Conservation (phyloP, 176 grass and related monocot genomes). For the Juncus inflexus region DNA sequence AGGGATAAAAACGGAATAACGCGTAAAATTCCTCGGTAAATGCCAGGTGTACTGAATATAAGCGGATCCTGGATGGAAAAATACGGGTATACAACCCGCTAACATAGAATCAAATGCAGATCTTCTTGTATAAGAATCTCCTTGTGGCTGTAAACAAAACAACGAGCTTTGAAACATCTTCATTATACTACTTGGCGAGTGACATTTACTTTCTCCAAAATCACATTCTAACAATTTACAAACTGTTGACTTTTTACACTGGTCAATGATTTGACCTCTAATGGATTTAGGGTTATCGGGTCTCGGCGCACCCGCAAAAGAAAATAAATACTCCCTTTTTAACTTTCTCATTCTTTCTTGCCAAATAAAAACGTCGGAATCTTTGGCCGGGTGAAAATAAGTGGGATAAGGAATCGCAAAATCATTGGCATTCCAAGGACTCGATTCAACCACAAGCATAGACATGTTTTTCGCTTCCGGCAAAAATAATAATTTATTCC, state of each 20-base stretch:
- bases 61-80: conserved; percentile 95
- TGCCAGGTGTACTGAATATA: conserved; percentile 95
- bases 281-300: conserved; percentile 85
- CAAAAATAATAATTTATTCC: conserved; percentile 82
- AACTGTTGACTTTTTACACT: conserved; percentile 65
- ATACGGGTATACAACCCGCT: conserved; percentile 94
- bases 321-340: conserved; percentile 77
- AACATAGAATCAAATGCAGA: conserved; percentile 92
- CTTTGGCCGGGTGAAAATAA: conserved; percentile 89
- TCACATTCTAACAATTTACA: conserved; percentile 90
- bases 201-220: conserved; percentile 93
- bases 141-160: conserved; percentile 94
- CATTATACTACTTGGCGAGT: conserved; percentile 85
- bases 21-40: conserved; percentile 85
- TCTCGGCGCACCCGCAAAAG: conserved; percentile 84
- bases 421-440: conserved; percentile 93
- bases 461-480: conserved; percentile 92
- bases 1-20: conserved; percentile 88
- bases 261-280: conserved; percentile 71
- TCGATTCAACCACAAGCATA: conserved; percentile 92
- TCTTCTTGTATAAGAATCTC: conserved; percentile 89
- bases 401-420: conserved; percentile 87
- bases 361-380: conserved; percentile 78
- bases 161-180: conserved; percentile 95
- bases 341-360: conserved; percentile 91